Evolutionary conservation across 805 yeast species (phyloP), one percentile per base, ranked within the genome.

Genomic region (Candida montana): DNA sequence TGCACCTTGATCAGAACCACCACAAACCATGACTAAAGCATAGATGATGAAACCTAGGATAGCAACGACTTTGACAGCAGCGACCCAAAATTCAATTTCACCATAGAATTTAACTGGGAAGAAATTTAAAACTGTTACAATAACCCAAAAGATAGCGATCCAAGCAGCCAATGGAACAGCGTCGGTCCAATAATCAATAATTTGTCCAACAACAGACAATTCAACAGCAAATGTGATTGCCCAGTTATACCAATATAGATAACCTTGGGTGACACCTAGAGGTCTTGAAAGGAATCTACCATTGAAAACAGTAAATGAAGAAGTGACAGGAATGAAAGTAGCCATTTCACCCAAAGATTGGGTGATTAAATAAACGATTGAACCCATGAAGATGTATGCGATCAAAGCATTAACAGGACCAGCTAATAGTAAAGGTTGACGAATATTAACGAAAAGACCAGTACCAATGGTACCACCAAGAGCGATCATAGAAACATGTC

Each of bases 271-370:
- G 33, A 79, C 83, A 42, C 90, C 91, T 30, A 80, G 59, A 7
- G 89, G 75, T 15, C 81, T 83, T 5, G 83, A 77, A 26, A 81
- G 59, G 67, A 81, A 83, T 51, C 83, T 67, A 8, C 82, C 68
- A n/a, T 81, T 72, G 57, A 82, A 83, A 35, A 79, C 84, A 23
- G 84, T 75, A 61, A 82, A 80, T 0, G 87, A 79, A 0, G 79
- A 69, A 7, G 81, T 66, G 31, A 80, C 75, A 7, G 90, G 90
- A n/a, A 83, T 78, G 49, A 72, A 80, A 9, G 89, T 82, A 38
- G 88, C 88, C 90, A 83, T 81, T 61, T 83, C 91, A 54, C 89
- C 90, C 42, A 83, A 64, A 4, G 83, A 73, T 57, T 82, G 89
- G 17, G 85, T 77, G 38, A 83, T 83, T 12, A 75, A 72, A 53